Conservation (phyloP, 768 basidiomycete genomes). For the Mycena venus region DNA sequence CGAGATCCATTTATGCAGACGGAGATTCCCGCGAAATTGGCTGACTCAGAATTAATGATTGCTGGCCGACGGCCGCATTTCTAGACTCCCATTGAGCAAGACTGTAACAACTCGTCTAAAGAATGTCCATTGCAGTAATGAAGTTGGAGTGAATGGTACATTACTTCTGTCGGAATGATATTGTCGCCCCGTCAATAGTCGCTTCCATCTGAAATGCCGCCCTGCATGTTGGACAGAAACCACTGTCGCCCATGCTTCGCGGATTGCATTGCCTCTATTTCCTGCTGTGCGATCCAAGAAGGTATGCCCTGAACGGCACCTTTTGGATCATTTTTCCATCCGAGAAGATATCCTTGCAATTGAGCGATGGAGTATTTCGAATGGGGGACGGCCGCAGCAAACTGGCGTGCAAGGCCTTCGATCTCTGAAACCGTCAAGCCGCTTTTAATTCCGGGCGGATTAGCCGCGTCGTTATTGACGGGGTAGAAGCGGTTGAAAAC, state of each 20-base stretch:
- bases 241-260: background rate
- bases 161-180: background rate
- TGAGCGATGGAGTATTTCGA: slow-evolving; percentile 10
- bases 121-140: too few relatives aligned
- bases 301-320: slow-evolving; percentile 1
- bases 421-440: background rate
- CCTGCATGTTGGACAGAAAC: background rate
- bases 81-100: too few relatives aligned
- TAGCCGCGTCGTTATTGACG: background rate
- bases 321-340: slow-evolving; percentile 8
- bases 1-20: too few relatives aligned
- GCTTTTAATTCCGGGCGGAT: background rate
- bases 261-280: background rate
- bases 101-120: too few relatives aligned
- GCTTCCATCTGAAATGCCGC: too few relatives aligned
- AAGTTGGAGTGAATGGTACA: too few relatives aligned
- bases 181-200: too few relatives aligned
- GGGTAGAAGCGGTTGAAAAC: slow-evolving; percentile 23
- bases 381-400: slow-evolving; percentile 7
- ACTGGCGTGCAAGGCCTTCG: background rate
- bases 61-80: too few relatives aligned
- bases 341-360: slow-evolving; percentile 14
- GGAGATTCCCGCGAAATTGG: too few relatives aligned
- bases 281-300: background rate
- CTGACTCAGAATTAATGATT: too few relatives aligned